Evolutionary conservation across 768 basidiomycete species (phyloP).

Genomic region (Tulasnella sp.): DNA sequence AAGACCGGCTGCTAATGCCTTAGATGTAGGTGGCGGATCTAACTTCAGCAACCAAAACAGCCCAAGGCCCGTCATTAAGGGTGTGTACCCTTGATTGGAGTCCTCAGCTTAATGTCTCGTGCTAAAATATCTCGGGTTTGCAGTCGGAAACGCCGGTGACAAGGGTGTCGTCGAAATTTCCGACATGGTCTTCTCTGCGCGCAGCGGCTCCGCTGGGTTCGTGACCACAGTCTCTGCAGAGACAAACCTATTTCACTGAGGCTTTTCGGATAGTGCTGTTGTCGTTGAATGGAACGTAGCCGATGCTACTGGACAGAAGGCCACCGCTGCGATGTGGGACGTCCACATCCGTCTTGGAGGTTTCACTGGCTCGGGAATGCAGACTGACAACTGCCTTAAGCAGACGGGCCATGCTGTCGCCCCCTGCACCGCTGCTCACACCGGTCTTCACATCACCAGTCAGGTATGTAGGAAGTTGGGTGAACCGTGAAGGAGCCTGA

Average conservation of each 20-base stretch:
- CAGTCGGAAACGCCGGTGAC: conserved; percentile 47
- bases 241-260: not conserved
- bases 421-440: conserved; percentile 60
- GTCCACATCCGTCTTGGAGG: conserved; percentile 45
- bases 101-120: not conserved
- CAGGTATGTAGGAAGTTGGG: conserved; percentile 37
- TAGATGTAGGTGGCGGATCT: conserved; percentile 37
- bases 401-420: conserved; percentile 31
- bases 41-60: conserved; percentile 45
- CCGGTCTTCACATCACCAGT: conserved; percentile 55
- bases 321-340: conserved; percentile 57
- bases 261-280: conserved; percentile 50
- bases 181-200: conserved; percentile 61
- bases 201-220: conserved; percentile 36
- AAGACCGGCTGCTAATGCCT: not conserved
- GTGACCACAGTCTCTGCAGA: not conserved
- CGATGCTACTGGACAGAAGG: conserved; percentile 48
- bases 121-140: not conserved
- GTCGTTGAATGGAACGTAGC: conserved; percentile 57
- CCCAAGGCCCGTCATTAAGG: conserved; percentile 47
- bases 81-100: not conserved
- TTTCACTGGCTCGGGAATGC: conserved; percentile 32
- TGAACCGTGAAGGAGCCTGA: too few species aligned
- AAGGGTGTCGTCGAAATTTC: conserved; percentile 56
- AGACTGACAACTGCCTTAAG: conserved; percentile 39